Evolutionary conservation across 352 stramenopile species (phyloP).

Genomic region (Peronospora tabacina): DNA sequence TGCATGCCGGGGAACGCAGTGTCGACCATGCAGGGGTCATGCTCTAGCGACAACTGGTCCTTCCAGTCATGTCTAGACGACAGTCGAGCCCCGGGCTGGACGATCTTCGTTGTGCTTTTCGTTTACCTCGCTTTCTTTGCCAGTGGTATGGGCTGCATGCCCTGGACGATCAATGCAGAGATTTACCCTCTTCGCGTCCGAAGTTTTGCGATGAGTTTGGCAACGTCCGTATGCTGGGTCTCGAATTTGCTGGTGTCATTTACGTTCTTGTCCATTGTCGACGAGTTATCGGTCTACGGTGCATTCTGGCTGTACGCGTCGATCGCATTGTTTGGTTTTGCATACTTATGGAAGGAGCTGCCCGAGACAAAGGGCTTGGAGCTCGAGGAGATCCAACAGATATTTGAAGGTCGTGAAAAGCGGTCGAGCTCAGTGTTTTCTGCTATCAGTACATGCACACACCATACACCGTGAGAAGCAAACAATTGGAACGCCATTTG

Average conservation of each 20-base stretch:
- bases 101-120: constrained; percentile 61
- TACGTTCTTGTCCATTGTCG: constrained; percentile 89
- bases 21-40: constrained; percentile 13
- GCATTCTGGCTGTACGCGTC: constrained; percentile 89
- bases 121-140: constrained; percentile 70
- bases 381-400: constrained; percentile 88
- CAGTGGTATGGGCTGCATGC: constrained; percentile 82
- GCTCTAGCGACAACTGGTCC: constrained; percentile 28
- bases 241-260: constrained; percentile 89
- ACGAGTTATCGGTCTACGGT: constrained; percentile 40
- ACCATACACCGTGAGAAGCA: not conserved
- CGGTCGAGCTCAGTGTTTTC: constrained; percentile 14
- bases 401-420: constrained; percentile 50
- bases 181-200: constrained; percentile 90
- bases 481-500: not conserved
- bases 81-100: constrained; percentile 27
- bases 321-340: constrained; percentile 62
- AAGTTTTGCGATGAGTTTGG: constrained; percentile 81
- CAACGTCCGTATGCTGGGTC: constrained; percentile 90
- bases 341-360: constrained; percentile 72
- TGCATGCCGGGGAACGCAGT: constrained; percentile 24
- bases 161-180: constrained; percentile 94
- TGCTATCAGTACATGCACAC: constrained; percentile 7
- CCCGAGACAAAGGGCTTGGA: constrained; percentile 90
- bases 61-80: constrained; percentile 43